Base-by-base conservation (phyloP, 2,329 filamentous ascomycete genomes). In the Pseudogymnoascus sp. region DNA sequence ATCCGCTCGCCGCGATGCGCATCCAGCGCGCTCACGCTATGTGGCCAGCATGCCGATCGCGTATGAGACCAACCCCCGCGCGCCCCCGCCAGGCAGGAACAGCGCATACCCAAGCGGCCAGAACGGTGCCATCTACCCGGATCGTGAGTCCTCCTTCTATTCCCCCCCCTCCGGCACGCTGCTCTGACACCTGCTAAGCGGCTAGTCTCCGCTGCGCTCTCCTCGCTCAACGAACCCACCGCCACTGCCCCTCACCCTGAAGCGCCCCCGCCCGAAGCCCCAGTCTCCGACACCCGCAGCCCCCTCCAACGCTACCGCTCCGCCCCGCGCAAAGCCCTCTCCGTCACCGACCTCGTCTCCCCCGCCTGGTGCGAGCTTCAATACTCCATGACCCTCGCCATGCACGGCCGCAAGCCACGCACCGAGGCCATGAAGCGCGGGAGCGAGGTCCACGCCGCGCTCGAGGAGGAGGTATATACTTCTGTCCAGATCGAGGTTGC, bases 331-430 rank as follows among this genome's bases (percentile, higher is more conserved):
- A 93, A 91, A 73, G 86, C 90, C 0, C 81, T 98, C 6, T 92
- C 90, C 0, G 95, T 98, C 1, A 92, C 90, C 2, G 95, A 99
- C 75, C 78, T 98, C 23, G 86, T 93, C 0, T 89, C 91, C 1
- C 93, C 93, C 1, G 88, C 93, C 6, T 99, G 95, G 95, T 99
- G 95, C 75, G 93, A 99, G 76, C 76, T 98, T 65, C 93, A 98
- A 74, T 96, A 96, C 71, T 92, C 87, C 80, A 97, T 96, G 77
- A 90, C 86, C 0, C 81, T 99, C 63, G 90, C 87, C 2, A 87
- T 85, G 63, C 85, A 88, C 72, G 95, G 93, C 0, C 85, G 84
- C 64, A 93, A 90, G 73, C 88, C 84, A 63, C 81, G 81, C 36
- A 98, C 93, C 0, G 76, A 83, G 1, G 92, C 91, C 0, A 99